Conservation (phyloP, 164 flowering plant genomes). For the Dillenia turbinata region DNA sequence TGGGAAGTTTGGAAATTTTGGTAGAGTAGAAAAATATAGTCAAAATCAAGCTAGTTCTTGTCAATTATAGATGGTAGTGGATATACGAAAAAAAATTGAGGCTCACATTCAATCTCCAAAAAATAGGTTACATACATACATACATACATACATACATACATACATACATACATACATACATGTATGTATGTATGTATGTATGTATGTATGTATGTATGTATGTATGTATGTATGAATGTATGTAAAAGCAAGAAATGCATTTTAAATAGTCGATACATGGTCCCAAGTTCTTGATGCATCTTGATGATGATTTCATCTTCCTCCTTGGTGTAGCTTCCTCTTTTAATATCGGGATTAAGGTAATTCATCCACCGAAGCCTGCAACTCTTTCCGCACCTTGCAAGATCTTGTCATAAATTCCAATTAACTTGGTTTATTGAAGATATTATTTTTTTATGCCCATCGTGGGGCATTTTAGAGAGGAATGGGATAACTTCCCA, state of each 20-base stretch:
- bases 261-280: conserved; percentile 10
- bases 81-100: background rate
- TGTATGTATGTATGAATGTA: background rate
- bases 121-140: background rate
- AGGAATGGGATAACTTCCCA: too few relatives aligned
- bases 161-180: too few relatives aligned
- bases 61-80: background rate
- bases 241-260: background rate
- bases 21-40: background rate
- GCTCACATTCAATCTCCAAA: background rate
- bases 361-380: conserved; percentile 27
- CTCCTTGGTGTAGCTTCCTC: conserved; percentile 18
- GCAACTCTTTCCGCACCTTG: conserved; percentile 24
- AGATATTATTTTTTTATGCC: too few relatives aligned
- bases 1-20: background rate
- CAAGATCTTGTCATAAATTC: conserved; percentile 12
- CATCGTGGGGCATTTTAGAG: too few relatives aligned
- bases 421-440: background rate
- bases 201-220: background rate
- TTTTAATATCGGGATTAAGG: conserved; percentile 17
- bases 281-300: conserved; percentile 16
- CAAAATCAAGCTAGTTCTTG: background rate
- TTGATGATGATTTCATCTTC: conserved; percentile 19
- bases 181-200: background rate
- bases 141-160: too few relatives aligned